phyloP scores from a whole-genome alignment of 2,329 filamentous ascomycete species.

The Clonostachys rhizophaga region DNA sequence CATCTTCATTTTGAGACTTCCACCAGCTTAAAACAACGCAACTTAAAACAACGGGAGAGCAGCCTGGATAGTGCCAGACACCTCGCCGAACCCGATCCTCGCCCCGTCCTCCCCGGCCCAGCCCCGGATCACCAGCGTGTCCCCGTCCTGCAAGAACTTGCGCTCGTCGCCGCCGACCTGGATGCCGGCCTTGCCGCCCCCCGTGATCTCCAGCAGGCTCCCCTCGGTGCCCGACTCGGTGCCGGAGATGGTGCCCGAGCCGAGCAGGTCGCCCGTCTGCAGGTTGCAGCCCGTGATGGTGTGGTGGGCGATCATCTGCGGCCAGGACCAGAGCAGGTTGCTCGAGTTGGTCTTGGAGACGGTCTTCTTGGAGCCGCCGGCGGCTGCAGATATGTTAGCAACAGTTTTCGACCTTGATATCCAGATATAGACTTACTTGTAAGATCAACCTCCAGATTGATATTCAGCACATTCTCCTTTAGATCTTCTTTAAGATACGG shows the following conservation, averaged over 20 bases:
- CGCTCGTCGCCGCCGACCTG: slow-evolving; percentile 62
- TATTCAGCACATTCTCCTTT: slow-evolving; percentile 25
- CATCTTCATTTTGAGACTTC: not conserved
- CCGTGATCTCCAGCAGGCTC: slow-evolving; percentile 67
- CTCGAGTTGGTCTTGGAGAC: slow-evolving; percentile 25
- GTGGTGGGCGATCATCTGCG: slow-evolving; percentile 82
- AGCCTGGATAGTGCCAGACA: slow-evolving; percentile 52
- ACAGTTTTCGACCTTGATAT: not conserved
- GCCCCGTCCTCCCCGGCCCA: slow-evolving; percentile 59
- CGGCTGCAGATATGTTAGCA: slow-evolving; percentile 14
- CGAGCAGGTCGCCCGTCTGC: slow-evolving; percentile 69
- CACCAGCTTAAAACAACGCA: slow-evolving; percentile 15
- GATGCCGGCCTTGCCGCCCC: slow-evolving; percentile 62
- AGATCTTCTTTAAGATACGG: slow-evolving; percentile 51
- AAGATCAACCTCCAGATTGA: slow-evolving; percentile 30
- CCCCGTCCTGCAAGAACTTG: slow-evolving; percentile 70
- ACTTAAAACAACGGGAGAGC: slow-evolving; percentile 21
- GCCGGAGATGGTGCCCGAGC: slow-evolving; percentile 72
- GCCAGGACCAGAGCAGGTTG: slow-evolving; percentile 70
- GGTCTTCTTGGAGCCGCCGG: slow-evolving; percentile 20
- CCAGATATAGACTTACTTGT: slow-evolving; percentile 21
- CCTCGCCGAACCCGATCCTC: slow-evolving; percentile 76
- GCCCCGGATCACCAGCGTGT: slow-evolving; percentile 63
- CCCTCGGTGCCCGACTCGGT: slow-evolving; percentile 59
- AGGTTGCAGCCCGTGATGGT: slow-evolving; percentile 73